Conservation (phyloP, 2,329 filamentous ascomycete species). For the Claviceps digitariae region DNA sequence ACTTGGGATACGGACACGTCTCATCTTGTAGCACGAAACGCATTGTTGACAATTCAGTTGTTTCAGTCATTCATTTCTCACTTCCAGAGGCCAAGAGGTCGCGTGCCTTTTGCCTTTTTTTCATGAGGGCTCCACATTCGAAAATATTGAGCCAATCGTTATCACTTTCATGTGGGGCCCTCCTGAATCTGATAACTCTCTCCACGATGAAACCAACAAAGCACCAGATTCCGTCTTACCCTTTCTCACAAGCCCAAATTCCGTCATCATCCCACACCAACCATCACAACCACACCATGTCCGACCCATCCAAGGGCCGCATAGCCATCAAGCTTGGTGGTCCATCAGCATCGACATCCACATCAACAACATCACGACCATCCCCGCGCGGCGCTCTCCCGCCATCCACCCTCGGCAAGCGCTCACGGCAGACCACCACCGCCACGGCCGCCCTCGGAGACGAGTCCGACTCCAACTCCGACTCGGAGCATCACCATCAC, state of each 20-base stretch:
- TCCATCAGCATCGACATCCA: constrained; percentile 12
- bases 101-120: too few relatives aligned
- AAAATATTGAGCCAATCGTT: too few relatives aligned
- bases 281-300: constrained; percentile 16
- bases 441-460: constrained; percentile 17
- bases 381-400: constrained; percentile 17
- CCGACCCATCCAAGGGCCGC: constrained; percentile 25
- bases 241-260: too few relatives aligned
- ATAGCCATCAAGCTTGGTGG: constrained; percentile 37
- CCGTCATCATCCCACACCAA: neutral
- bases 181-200: neutral
- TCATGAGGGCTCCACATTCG: too few relatives aligned
- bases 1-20: too few relatives aligned
- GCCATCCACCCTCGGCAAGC: constrained; percentile 34
- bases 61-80: too few relatives aligned
- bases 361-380: neutral
- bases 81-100: too few relatives aligned
- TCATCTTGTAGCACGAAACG: too few relatives aligned
- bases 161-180: neutral
- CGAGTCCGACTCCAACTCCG: constrained; percentile 31
- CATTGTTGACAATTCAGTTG: too few relatives aligned
- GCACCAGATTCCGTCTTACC: neutral
- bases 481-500: constrained; percentile 18
- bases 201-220: neutral
- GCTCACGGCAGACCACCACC: constrained; percentile 25